phyloP scores from a whole-genome alignment of 306 rosid species.

The Cajanus cajan region DNA sequence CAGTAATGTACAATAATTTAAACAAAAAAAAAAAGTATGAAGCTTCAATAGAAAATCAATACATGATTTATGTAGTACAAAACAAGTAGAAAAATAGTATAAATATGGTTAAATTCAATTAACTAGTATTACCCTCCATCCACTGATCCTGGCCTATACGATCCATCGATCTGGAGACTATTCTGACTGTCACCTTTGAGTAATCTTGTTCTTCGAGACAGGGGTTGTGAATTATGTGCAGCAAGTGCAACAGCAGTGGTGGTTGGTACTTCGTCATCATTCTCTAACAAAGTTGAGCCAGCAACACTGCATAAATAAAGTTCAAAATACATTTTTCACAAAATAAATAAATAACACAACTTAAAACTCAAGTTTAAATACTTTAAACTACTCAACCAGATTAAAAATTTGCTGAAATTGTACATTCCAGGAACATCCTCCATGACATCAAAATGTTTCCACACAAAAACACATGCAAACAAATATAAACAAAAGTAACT shows the following conservation, averaged over 20 bases:
- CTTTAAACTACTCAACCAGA: conserved; percentile 16
- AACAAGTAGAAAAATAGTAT: conserved; percentile 25
- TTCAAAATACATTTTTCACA: conserved; percentile 28
- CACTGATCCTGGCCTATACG: conserved; percentile 61
- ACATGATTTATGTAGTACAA: background rate
- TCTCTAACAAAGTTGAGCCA: conserved; percentile 65
- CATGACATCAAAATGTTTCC: conserved; percentile 19
- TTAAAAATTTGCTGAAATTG: background rate
- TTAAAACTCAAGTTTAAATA: background rate
- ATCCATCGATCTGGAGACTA: conserved; percentile 68
- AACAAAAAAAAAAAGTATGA: background rate
- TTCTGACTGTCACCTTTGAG: conserved; percentile 77
- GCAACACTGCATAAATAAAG: conserved; percentile 59
- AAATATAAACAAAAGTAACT: conserved; percentile 19
- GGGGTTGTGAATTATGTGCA: conserved; percentile 67
- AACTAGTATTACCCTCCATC: conserved; percentile 81
- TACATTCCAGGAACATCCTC: background rate
- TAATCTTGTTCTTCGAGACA: conserved; percentile 91
- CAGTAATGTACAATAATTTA: background rate
- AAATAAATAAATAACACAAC: conserved; percentile 17
- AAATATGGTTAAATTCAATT: conserved; percentile 28
- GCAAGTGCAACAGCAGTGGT: conserved; percentile 73
- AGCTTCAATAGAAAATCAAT: conserved; percentile 2
- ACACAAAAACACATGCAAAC: conserved; percentile 2
- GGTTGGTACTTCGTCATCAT: conserved; percentile 83